Evolutionary conservation across 2,329 filamentous ascomycete genomes (phyloP).

Genomic region (Zymoseptoria crescenta): DNA sequence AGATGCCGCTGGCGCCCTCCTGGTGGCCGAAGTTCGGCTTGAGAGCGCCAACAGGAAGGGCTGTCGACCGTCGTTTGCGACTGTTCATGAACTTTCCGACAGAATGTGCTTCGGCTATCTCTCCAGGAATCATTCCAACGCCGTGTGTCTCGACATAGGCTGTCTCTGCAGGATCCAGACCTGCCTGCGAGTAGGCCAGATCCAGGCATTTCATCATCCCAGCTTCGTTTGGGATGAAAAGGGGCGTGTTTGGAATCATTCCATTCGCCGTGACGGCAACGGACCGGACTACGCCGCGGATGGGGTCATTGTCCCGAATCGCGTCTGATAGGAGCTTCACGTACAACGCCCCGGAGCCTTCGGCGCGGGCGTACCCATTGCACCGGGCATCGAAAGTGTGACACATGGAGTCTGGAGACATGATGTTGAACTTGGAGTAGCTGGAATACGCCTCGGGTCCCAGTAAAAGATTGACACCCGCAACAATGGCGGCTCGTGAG

Average conservation of each 20-base stretch:
- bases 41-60: slow-evolving; percentile 1
- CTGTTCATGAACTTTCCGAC: not conserved
- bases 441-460: slow-evolving; percentile 2
- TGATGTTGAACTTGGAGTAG: not conserved
- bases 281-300: not conserved
- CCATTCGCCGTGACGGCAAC: not conserved
- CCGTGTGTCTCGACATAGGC: slow-evolving; percentile 20
- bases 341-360: not conserved
- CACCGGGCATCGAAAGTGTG: not conserved
- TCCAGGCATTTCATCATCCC: not conserved
- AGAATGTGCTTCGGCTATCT: slow-evolving; percentile 11
- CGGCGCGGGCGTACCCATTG: not conserved
- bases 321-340: not conserved
- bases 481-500: not conserved
- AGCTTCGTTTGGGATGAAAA: not conserved
- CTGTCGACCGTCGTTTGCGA: not conserved
- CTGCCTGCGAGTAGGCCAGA: not conserved
- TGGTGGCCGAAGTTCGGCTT: slow-evolving; percentile 13
- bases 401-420: not conserved
- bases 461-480: slow-evolving; percentile 2
- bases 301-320: not conserved
- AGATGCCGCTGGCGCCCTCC: slow-evolving; percentile 7
- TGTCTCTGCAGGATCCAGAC: slow-evolving; percentile 3
- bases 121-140: slow-evolving; percentile 16
- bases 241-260: not conserved